Evolutionary conservation across 163 green algal species (phyloP), one percentile per base, ranked within the genome.

Genomic region (Coccomyxa subellipsoidea): DNA sequence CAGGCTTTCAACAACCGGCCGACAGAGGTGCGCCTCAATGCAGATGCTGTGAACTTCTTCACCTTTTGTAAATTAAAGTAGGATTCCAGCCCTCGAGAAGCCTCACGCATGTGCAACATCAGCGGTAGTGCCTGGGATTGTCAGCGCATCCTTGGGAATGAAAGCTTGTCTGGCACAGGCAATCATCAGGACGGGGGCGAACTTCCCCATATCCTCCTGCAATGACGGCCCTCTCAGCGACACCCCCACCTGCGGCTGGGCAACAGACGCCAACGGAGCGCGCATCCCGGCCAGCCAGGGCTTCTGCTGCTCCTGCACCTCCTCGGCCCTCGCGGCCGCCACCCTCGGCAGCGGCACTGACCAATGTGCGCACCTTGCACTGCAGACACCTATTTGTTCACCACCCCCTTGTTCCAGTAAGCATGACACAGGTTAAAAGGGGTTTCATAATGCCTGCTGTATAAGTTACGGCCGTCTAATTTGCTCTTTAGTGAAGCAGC

Each of bases 301-400:
- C 53, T 98, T 98, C 78, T 94, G 90, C 73, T 98, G 95, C 85
- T 37, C 79, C 2, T 98, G 95, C 87, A 79, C 78, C n/a, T 25
- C 80, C 7, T 34, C 53, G 10, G 83, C 93, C 69, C 84, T 93
- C 4, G 89, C 81, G 73, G 88, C 88, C 76, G 84, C 86, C 38
- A 95, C 93, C 10, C 88, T 94, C 37, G 90, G 89, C 35, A 79
- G 35, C 34, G 87, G 76, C 79, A 54, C 37, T 69, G 87, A 84
- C 27, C 29, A 91, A 59, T 78, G 86, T 73, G 91, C 88, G 89
- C 36, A 40, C 37, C 7, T 78, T 39, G 69, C n/a, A 35, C 15
- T 77, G 10, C 69, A 35, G 25, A 25, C n/a, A n/a, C n/a, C n/a
- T n/a, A n/a, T n/a, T n/a, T n/a, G n/a, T n/a, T n/a, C n/a, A n/a